A percentile compares a stretch with the other conserved stretches of the same genome.
Conservation (phyloP, 129 eudicot genomes). For the Apium graveolens region DNA sequence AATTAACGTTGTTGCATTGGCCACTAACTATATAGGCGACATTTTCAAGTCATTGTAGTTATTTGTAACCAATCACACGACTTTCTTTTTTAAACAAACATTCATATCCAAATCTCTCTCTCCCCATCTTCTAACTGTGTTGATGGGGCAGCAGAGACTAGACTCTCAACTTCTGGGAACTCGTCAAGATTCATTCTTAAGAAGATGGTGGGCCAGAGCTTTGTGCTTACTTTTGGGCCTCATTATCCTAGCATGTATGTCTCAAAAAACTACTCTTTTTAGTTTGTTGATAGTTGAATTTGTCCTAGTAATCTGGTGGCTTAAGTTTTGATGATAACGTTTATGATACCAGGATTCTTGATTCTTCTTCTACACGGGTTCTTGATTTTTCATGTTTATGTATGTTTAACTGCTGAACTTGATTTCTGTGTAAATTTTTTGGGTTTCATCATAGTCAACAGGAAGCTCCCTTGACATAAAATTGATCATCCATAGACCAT, state of each 20-base stretch:
- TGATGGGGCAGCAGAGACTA: conserved; percentile 13
- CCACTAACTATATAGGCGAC: not conserved
- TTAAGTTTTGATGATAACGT: not conserved
- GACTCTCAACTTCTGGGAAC: conserved; percentile 27
- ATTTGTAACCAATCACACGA: not conserved
- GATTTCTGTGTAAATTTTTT: not conserved
- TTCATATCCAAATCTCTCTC: not conserved
- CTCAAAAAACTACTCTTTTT: not conserved
- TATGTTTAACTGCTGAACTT: not conserved
- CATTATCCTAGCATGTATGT: conserved; percentile 31
- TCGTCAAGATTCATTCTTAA: conserved; percentile 4
- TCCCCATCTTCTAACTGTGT: not conserved
- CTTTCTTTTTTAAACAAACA: not conserved
- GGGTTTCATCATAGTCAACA: not conserved
- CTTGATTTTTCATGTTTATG: not conserved
- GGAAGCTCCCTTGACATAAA: not conserved
- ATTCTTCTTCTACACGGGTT: no score
- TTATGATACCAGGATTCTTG: not conserved
- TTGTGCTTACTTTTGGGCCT: conserved; percentile 25
- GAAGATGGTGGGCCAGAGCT: conserved; percentile 25
- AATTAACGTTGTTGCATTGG: conserved; percentile 2
- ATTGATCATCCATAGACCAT: not conserved
- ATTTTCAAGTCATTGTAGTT: not conserved
- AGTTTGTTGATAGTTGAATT: not conserved
- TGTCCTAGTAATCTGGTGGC: not conserved